Base-by-base conservation (phyloP, 2,329 filamentous ascomycete genomes). In the Colletotrichum liriopes region DNA sequence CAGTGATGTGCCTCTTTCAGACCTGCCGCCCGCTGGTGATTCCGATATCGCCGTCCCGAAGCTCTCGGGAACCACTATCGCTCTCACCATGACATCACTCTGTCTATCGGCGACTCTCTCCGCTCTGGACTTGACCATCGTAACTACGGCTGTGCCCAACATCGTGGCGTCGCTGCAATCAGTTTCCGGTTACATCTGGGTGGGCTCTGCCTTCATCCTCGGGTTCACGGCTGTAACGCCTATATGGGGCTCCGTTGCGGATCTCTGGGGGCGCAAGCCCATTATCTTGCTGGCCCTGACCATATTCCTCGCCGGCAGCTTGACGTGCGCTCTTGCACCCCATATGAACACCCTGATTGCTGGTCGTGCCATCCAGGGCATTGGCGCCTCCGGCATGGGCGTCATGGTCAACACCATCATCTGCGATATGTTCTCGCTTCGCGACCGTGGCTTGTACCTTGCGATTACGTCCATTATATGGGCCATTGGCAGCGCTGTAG, bases 311-410 rank as follows among this genome's bases (percentile, higher is more conserved):
- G 78, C 86, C 29, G 88, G 88, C 2, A 89, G 87, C 45, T 78
- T 90, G 39, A 77, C 90, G 1, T 89, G 87, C 74, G 89, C 85
- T 43, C 78, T 89, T 5, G 85, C 85, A 60, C 79, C 78, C 54
- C 84, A 70, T 49, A 77, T 78, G 29, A 67, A 68, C 1, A 82
- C 85, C 65, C 77, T 91, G n/a, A 84, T 86, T 64, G 72, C 79
- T 14, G 79, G 79, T 20, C 79, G 80, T 9, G 79, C 82, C 2
- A 77, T 84, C 29, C 85, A 87, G 75, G 85, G 86, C 11, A 78
- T 87, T 1, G 85, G 85, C 9, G 85, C 81, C 12, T 86, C 84
- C 1, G 85, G 84, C 0, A 83, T 86, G n/a, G 86, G 85, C 72
- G 82, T 84, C 5, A 78, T 87, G 49, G 81, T 81, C 16, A 80